These are phyloP conservation scores for Coemansia aciculifera DNA, from an alignment of 192 early-diverging fungal genomes.

Conservation along the genomic window DNA sequence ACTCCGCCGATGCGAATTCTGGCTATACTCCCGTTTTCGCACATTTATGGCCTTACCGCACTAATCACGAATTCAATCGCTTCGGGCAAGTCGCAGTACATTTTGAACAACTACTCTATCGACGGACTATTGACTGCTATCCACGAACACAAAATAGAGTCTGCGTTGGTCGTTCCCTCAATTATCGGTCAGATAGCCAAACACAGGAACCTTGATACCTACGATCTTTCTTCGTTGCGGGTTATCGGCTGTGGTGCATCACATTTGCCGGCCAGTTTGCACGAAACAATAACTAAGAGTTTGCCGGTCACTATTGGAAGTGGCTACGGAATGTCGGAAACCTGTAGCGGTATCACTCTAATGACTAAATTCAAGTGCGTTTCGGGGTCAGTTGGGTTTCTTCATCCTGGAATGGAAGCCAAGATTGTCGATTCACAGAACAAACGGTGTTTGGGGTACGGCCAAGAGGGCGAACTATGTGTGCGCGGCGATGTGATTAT, in stretches of 20 bases:
- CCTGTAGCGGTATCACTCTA: constrained; percentile 31
- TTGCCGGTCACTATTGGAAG: constrained; percentile 39
- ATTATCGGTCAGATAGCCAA: constrained; percentile 65
- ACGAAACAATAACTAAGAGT: constrained; percentile 35
- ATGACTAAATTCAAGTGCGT: constrained; percentile 14
- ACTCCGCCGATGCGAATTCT: constrained; percentile 15
- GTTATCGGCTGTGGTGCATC: constrained; percentile 70
- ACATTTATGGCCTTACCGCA: constrained; percentile 61
- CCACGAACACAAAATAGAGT: constrained; percentile 65
- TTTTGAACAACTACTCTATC: constrained; percentile 72
- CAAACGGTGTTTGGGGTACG: constrained; percentile 54
- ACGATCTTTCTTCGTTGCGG: constrained; percentile 65
- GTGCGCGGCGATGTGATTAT: constrained; percentile 80
- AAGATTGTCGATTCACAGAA: constrained; percentile 76
- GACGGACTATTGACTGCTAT: constrained; percentile 59
- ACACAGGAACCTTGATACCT: constrained; percentile 62
- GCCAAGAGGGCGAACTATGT: constrained; percentile 78
- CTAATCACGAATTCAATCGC: constrained; percentile 26
- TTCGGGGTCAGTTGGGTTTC: constrained; percentile 62
- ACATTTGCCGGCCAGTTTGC: constrained; percentile 62
- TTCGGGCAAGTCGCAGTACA: constrained; percentile 56
- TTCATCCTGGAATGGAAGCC: constrained; percentile 66
- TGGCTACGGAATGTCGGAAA: constrained; percentile 68
- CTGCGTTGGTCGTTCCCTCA: constrained; percentile 61
- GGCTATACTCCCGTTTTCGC: constrained; percentile 62